Evolutionary conservation across 805 yeast genomes (phyloP).

Genomic region (Kazachstania kunashirensis): DNA sequence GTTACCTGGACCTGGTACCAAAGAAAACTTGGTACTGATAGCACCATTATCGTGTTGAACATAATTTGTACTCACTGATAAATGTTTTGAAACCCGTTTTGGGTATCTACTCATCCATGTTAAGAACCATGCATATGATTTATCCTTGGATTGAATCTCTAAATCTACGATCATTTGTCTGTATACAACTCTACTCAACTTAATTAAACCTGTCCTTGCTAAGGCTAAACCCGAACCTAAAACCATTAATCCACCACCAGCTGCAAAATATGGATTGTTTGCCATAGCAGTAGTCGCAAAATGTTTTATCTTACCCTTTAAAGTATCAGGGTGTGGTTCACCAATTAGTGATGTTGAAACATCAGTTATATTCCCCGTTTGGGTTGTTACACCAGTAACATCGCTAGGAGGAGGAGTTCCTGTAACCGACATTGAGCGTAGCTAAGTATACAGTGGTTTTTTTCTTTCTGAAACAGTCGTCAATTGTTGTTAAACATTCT

Average conservation of each 20-base stretch:
- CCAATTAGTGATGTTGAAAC: too few species aligned
- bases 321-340: conserved; percentile 15
- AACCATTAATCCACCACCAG: conserved; percentile 96
- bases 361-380: background rate
- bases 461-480: too few species aligned
- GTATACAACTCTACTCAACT: conserved; percentile 58
- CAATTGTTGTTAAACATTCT: too few species aligned
- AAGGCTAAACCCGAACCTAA: conserved; percentile 84
- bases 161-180: conserved; percentile 82
- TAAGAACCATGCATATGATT: conserved; percentile 87
- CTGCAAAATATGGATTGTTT: conserved; percentile 91
- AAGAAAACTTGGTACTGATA: conserved; percentile 72
- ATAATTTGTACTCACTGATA: conserved; percentile 81
- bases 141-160: conserved; percentile 88
- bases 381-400: too few species aligned
- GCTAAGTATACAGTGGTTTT: too few species aligned
- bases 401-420: too few species aligned
- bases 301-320: conserved; percentile 26
- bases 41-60: conserved; percentile 90
- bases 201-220: conserved; percentile 56
- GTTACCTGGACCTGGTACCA: conserved; percentile 96
- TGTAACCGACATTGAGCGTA: too few species aligned
- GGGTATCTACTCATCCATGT: conserved; percentile 92
- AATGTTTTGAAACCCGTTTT: conserved; percentile 64
- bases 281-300: conserved; percentile 47